Evolutionary conservation across 2,329 filamentous ascomycete species (phyloP).

Genomic region (Madurella mycetomatis): DNA sequence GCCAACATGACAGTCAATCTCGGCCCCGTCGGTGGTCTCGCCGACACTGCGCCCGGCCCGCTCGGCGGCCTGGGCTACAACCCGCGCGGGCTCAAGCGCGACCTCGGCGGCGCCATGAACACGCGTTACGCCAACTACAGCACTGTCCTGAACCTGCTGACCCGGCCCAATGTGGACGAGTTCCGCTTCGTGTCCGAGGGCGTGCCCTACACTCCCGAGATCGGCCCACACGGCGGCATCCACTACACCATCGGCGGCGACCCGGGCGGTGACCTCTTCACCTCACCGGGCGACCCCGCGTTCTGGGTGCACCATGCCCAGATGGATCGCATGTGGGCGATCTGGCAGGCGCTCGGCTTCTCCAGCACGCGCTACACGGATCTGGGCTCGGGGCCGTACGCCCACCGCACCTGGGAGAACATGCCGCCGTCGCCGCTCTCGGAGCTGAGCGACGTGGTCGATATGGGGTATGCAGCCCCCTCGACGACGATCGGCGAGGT

Average conservation of each 20-base stretch:
- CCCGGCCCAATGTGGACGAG: slow-evolving; percentile 4
- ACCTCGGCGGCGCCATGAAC: slow-evolving; percentile 22
- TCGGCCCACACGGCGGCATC: slow-evolving; percentile 25
- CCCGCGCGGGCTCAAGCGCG: slow-evolving; percentile 33
- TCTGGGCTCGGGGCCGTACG: slow-evolving; percentile 27
- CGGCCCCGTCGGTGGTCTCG: slow-evolving; percentile 31
- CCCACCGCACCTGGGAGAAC: slow-evolving; percentile 31
- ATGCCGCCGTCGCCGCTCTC: slow-evolving; percentile 25
- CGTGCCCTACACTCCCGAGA: slow-evolving; percentile 20
- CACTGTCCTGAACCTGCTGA: slow-evolving; percentile 11
- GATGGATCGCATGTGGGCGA: slow-evolving; percentile 18
- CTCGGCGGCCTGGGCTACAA: slow-evolving; percentile 29
- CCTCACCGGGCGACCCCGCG: slow-evolving; percentile 14
- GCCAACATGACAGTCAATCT: slow-evolving; percentile 38
- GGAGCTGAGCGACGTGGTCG: slow-evolving; percentile 26
- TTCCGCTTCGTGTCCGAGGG: slow-evolving; percentile 17
- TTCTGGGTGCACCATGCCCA: slow-evolving; percentile 19
- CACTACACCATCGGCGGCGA: slow-evolving; percentile 33
- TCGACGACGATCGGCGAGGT: slow-evolving; percentile 28
- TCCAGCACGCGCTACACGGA: slow-evolving; percentile 23
- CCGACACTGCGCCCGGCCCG: slow-evolving; percentile 17
- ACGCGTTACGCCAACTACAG: slow-evolving; percentile 13
- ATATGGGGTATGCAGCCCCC: slow-evolving; percentile 29
- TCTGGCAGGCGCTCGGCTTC: slow-evolving; percentile 17
- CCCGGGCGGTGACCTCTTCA: slow-evolving; percentile 30